phyloP scores from a whole-genome alignment of 129 eudicot species.

The Lonicera japonica region DNA sequence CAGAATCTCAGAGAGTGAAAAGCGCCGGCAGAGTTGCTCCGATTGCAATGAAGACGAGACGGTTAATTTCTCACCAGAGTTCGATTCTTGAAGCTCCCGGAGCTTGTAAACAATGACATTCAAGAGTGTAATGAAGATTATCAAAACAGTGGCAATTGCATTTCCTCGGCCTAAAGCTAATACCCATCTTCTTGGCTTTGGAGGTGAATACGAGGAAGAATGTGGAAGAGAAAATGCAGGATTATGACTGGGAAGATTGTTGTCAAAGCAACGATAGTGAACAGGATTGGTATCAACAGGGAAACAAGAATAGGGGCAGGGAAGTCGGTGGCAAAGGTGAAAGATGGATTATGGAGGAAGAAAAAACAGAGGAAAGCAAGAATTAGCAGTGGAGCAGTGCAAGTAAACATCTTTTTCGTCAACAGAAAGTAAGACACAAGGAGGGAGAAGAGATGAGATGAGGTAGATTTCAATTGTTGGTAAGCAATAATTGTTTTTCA shows the following conservation, averaged over 20 bases:
- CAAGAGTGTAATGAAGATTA: conserved; percentile 18
- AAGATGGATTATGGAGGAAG: conserved; percentile 2
- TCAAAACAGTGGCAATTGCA: conserved; percentile 14
- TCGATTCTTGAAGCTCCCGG: conserved; percentile 10
- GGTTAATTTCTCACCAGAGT: neutral
- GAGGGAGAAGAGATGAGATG: too few species aligned
- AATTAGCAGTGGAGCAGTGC: neutral
- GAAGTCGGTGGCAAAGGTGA: conserved; percentile 9
- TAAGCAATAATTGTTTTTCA: too few species aligned
- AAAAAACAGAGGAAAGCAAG: neutral
- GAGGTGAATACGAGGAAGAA: neutral
- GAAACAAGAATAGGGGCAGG: neutral
- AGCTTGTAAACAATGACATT: conserved; percentile 30
- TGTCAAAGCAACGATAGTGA: conserved; percentile 12
- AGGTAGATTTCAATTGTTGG: too few species aligned
- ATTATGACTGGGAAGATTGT: neutral
- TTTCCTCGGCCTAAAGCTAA: conserved; percentile 9
- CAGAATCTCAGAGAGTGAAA: conserved; percentile 14
- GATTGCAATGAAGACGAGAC: neutral
- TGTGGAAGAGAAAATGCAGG: neutral
- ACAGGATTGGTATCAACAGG: neutral
- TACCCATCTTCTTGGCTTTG: neutral
- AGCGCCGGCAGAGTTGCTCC: conserved; percentile 6
- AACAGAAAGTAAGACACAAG: too few species aligned
- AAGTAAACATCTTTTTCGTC: neutral